Evolutionary conservation across 768 basidiomycete species (phyloP), one percentile per base, ranked within the genome.

Genomic region (Panus rudis): DNA sequence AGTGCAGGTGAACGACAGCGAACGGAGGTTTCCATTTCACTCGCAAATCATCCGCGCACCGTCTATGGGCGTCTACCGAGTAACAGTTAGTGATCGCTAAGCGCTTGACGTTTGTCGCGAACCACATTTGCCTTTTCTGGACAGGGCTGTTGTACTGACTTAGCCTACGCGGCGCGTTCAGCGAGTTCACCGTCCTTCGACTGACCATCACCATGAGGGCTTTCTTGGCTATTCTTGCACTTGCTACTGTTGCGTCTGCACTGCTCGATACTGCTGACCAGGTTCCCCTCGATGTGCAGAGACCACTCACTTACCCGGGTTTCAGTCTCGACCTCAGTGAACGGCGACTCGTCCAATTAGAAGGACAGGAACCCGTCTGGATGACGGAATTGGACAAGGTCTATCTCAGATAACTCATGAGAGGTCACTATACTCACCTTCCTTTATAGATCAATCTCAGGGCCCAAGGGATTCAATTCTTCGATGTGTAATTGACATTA

Each of bases 381-480:
- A 84, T 92, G 67, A 78, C 90, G 12, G 92, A 96, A 63, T 64
- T 85, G n/a, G 83, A 92, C 53, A 96, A 94, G 81, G 86, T 84
- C 39, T 23, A 49, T 19, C 37, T 6, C 47, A 42, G 7, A 24
- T 32, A 25, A 28, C 39, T 40, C 26, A n/a, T n/a, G n/a, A n/a
- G n/a, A n/a, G n/a, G n/a, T n/a, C n/a, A n/a, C n/a, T n/a, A n/a
- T n/a, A n/a, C n/a, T n/a, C n/a, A n/a, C 20, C 31, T 20, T 35
- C 33, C n/a, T 21, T 25, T 47, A 22, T 52, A 91, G 89, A 84
- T 93, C 48, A 67, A 78, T 55, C 74, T 79, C 47, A 93, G 86
- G 63, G 79, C 80, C 39, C 70, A 75, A 51, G 89, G 89, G 49
- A 55, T 80, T 65, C 82, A 76, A 41, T 93, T 92, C 72, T 86